These are phyloP conservation scores for Diaporthe citriasiana DNA, from an alignment of 2,329 filamentous ascomycete genomes.

Conservation along the genomic window DNA sequence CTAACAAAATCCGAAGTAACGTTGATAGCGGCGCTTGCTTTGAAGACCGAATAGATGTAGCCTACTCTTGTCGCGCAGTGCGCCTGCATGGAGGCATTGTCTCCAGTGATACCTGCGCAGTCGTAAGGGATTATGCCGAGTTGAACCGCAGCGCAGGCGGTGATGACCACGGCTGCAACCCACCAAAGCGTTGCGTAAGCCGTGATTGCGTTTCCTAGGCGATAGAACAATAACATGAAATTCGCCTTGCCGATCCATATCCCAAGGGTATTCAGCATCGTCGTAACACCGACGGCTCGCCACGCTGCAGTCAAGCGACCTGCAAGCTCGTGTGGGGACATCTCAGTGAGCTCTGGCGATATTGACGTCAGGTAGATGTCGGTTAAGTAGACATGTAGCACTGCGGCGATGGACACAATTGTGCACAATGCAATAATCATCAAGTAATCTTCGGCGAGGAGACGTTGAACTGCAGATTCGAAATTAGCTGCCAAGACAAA, in stretches of 20 bases:
- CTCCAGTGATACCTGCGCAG: constrained; percentile 41
- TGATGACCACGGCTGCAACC: constrained; percentile 29
- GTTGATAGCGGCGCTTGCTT: constrained; percentile 32
- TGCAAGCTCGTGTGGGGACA: neutral
- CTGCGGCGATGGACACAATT: neutral
- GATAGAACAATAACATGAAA: constrained; percentile 39
- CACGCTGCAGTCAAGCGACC: neutral
- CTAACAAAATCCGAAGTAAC: constrained; percentile 41
- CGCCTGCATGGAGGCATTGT: constrained; percentile 29
- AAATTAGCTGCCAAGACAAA: neutral
- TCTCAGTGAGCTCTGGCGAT: neutral
- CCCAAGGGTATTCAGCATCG: constrained; percentile 11
- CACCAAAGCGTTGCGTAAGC: constrained; percentile 43
- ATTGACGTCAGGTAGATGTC: constrained; percentile 3
- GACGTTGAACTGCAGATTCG: neutral
- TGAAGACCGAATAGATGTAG: neutral
- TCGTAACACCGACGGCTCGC: neutral
- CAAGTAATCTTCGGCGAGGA: constrained; percentile 13
- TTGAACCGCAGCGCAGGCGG: constrained; percentile 26
- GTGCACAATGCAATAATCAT: constrained; percentile 3
- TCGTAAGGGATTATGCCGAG: constrained; percentile 38
- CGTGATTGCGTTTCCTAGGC: constrained; percentile 24
- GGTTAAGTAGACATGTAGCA: neutral
- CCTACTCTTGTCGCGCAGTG: neutral
- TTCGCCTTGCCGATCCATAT: constrained; percentile 39